Evolutionary conservation across 2,329 filamentous ascomycete species (phyloP).

Genomic region (Graphiopsis chlorocephala): DNA sequence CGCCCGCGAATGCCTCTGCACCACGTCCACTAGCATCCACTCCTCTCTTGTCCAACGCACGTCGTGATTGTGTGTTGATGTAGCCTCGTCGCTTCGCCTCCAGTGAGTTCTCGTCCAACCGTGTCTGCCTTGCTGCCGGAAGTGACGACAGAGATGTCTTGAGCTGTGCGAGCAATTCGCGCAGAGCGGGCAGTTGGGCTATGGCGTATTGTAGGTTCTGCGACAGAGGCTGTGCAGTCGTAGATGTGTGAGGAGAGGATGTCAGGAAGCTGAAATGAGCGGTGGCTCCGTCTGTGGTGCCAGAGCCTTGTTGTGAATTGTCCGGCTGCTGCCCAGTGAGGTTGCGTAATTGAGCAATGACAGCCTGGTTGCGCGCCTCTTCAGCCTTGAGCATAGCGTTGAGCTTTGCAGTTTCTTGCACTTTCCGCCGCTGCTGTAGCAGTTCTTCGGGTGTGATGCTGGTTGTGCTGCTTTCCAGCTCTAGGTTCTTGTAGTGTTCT

Average conservation of each 20-base stretch:
- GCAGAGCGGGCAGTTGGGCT: slow-evolving; percentile 77
- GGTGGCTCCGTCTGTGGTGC: slow-evolving; percentile 18
- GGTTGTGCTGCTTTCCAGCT: slow-evolving; percentile 32
- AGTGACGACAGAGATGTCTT: slow-evolving; percentile 17
- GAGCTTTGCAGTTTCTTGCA: slow-evolving; percentile 76
- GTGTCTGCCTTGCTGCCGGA: slow-evolving; percentile 32
- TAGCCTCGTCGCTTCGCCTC: slow-evolving; percentile 74
- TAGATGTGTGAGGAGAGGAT: slow-evolving; percentile 42
- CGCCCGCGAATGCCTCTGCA: neutral
- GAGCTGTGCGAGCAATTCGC: slow-evolving; percentile 65
- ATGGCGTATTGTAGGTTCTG: slow-evolving; percentile 76
- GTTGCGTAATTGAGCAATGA: slow-evolving; percentile 63
- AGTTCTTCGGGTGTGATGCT: slow-evolving; percentile 66
- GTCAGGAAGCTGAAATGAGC: slow-evolving; percentile 57
- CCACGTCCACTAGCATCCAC: slow-evolving; percentile 48
- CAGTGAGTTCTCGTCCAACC: slow-evolving; percentile 43
- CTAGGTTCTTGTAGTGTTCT: slow-evolving; percentile 71
- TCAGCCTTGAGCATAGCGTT: slow-evolving; percentile 69
- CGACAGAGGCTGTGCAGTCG: slow-evolving; percentile 54
- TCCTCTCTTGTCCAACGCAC: slow-evolving; percentile 72
- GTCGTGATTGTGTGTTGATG: slow-evolving; percentile 73
- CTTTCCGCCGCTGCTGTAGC: slow-evolving; percentile 66
- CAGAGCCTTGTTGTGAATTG: slow-evolving; percentile 8
- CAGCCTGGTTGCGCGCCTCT: slow-evolving; percentile 66
- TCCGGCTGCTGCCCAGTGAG: slow-evolving; percentile 43